phyloP scores from a whole-genome alignment of 306 rosid species.

The Casuarina cunninghamiana region DNA sequence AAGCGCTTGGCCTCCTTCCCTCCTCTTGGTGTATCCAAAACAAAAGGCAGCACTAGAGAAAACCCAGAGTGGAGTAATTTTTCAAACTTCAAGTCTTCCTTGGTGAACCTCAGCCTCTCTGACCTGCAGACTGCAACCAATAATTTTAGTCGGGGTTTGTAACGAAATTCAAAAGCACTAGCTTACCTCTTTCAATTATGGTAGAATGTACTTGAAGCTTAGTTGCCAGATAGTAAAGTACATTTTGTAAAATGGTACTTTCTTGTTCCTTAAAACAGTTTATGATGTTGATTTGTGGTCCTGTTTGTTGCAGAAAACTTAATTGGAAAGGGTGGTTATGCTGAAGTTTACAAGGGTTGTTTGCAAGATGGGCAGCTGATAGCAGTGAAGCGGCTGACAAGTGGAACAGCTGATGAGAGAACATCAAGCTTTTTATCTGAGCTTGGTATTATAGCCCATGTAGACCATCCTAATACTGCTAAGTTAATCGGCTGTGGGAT shows the following conservation, averaged over 20 bases:
- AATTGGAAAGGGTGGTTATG: slow-evolving; percentile 82
- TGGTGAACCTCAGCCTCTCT: slow-evolving; percentile 49
- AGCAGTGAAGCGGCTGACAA: slow-evolving; percentile 63
- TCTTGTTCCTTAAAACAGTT: slow-evolving; percentile 16
- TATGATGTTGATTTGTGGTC: slow-evolving; percentile 12
- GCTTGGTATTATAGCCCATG: slow-evolving; percentile 69
- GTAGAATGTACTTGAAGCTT: not conserved
- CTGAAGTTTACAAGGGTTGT: slow-evolving; percentile 69
- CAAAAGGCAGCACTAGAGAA: slow-evolving; percentile 56
- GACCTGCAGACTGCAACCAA: slow-evolving; percentile 60
- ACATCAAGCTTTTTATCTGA: slow-evolving; percentile 66
- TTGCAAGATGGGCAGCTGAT: slow-evolving; percentile 62
- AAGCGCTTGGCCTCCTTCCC: slow-evolving; percentile 53
- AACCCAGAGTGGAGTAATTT: slow-evolving; percentile 29
- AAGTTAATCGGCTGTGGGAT: slow-evolving; percentile 72
- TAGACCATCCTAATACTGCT: slow-evolving; percentile 73
- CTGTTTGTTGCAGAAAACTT: slow-evolving; percentile 46
- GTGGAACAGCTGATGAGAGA: slow-evolving; percentile 59
- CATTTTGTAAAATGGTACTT: slow-evolving; percentile 5
- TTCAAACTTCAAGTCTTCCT: slow-evolving; percentile 47
- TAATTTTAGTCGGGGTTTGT: slow-evolving; percentile 60
- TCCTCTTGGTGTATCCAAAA: slow-evolving; percentile 42
- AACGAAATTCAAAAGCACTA: not conserved
- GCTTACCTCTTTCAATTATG: not conserved
- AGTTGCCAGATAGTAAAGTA: not conserved